A percentile compares a stretch with the other conserved stretches of the same genome.
Evolutionary conservation across 306 rosid genomes (phyloP).

Genomic region (Sicyos baderoa): DNA sequence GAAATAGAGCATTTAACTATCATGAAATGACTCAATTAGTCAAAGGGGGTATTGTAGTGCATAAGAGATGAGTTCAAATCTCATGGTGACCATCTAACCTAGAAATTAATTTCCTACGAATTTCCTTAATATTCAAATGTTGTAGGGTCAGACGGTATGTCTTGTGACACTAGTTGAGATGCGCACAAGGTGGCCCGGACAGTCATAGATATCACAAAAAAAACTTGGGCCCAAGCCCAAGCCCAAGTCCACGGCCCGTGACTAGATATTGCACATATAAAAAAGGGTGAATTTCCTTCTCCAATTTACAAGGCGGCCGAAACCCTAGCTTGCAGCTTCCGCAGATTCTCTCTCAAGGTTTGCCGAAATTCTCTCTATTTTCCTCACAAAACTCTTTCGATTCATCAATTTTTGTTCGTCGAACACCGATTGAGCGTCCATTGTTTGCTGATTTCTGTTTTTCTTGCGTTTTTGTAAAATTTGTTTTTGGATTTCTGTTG

Average conservation of each 20-base stretch:
- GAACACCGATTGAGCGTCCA: background rate
- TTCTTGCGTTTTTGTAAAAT: too few species aligned
- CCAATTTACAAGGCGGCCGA: background rate
- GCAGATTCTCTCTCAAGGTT: background rate
- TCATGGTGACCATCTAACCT: too few species aligned
- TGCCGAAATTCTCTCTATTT: background rate
- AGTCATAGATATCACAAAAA: too few species aligned
- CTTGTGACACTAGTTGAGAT: too few species aligned
- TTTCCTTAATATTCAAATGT: too few species aligned
- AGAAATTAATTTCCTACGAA: too few species aligned
- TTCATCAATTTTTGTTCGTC: background rate
- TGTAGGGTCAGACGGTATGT: too few species aligned
- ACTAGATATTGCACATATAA: background rate
- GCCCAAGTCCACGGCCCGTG: background rate
- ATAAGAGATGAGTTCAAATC: too few species aligned
- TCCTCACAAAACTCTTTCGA: background rate
- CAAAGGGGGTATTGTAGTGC: too few species aligned
- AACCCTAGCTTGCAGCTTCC: background rate
- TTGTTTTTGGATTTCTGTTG: background rate
- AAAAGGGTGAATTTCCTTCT: background rate
- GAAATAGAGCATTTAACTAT: too few species aligned
- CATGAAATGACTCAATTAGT: too few species aligned
- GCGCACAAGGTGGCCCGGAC: too few species aligned
- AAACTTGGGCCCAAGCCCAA: background rate
- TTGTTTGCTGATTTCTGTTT: background rate